Evolutionary conservation across 1,284 basidiomycete species (phyloP).

Genomic region (Rhodofomes roseus): DNA sequence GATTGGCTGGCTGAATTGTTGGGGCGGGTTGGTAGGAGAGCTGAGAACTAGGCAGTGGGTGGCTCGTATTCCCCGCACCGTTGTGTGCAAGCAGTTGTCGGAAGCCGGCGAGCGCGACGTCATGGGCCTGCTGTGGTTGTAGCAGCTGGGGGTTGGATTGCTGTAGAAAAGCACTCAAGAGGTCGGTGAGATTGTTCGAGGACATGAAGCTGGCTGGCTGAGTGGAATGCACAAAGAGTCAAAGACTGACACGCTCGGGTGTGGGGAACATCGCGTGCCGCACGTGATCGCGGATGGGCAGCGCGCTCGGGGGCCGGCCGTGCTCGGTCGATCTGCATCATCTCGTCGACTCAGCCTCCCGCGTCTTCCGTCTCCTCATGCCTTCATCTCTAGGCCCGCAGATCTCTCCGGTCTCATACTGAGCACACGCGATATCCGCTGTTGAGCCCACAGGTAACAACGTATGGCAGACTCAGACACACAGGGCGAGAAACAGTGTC

Average conservation of each 20-base stretch:
- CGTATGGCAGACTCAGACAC: background rate
- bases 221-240: too few relatives aligned
- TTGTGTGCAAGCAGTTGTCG: too few relatives aligned
- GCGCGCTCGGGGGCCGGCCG: background rate
- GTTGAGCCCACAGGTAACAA: background rate
- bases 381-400: background rate
- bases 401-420: background rate
- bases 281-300: background rate
- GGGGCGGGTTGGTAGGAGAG: background rate
- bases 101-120: background rate
- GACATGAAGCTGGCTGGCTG: too few relatives aligned
- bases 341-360: too few relatives aligned
- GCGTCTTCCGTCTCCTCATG: background rate
- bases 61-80: too few relatives aligned
- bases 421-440: background rate
- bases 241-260: too few relatives aligned
- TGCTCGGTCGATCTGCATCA: too few relatives aligned
- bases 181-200: too few relatives aligned
- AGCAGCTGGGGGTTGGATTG: background rate
- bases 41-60: background rate
- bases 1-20: background rate
- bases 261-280: too few relatives aligned
- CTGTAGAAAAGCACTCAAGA: background rate
- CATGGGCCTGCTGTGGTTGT: background rate
- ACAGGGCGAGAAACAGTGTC: slow-evolving; percentile 55